Evolutionary conservation across 805 yeast genomes (phyloP), one percentile per base, ranked within the genome.

Genomic region (Candida methanosorbosa): DNA sequence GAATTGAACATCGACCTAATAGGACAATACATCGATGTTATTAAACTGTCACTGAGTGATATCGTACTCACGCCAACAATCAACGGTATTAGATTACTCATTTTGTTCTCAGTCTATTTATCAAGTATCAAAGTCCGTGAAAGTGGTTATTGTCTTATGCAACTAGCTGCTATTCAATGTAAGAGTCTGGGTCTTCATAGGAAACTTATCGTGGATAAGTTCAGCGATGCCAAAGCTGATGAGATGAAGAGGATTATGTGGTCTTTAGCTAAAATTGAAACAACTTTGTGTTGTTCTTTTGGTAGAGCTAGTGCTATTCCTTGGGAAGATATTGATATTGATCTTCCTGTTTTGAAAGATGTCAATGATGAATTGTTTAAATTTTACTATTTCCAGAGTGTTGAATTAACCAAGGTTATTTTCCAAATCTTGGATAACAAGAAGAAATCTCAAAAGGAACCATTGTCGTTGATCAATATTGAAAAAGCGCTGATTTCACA

Each of bases 121-220:
- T 67, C 67, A 29, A 56, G 69, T 30, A 57, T 57, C 18, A 66
- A 61, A 41, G 64, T 65, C 27, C 57, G 73, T 38, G 75, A 70
- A 38, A 61, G 69, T 33, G 69, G 71, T 0, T 70, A 69, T 60
- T 63, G 67, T 40, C 40, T 70, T 30, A 50, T 68, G 48, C 68
- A 70, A 29, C 38, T 67, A 30, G 74, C 75, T 7, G 57, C 67
- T 1, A 54, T 70, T 34, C 75, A 70, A 46, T 61, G 69, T 1
- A 57, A 63, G 20, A 58, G 72, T n/a, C 46, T 70, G n/a, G 75
- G 75, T 1, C 46, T 68, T 3, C 72, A 70, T 43, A 53, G 67
- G 34, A 58, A 54, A 30, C 48, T 61, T 20, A 59, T 60, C 22
- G 61, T 58, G 8, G 48, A 53, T 32, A 59, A 57, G 37, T 59